These are phyloP conservation scores for Pezicula rhizophila DNA, from an alignment of 2,329 filamentous ascomycete species.

Conservation along the genomic window DNA sequence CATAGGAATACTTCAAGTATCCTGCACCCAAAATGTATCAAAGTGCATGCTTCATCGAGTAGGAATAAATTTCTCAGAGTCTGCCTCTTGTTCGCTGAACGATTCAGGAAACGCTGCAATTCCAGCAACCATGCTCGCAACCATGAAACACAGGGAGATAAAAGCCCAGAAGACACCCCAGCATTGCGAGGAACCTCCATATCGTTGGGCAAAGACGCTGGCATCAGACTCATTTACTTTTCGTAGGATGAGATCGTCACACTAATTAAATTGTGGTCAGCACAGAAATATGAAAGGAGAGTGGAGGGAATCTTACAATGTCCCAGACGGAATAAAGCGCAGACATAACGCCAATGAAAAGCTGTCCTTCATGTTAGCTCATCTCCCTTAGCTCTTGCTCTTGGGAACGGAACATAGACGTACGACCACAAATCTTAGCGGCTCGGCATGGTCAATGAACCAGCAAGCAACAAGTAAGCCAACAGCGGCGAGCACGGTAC, in stretches of 20 bases:
- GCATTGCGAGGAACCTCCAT: conserved; percentile 73
- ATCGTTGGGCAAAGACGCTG: conserved; percentile 70
- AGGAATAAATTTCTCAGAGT: conserved; percentile 59
- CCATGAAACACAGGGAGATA: conserved; percentile 67
- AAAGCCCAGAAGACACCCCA: conserved; percentile 77
- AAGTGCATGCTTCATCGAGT: conserved; percentile 8
- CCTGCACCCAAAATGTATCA: not conserved
- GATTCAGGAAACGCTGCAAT: conserved; percentile 71
- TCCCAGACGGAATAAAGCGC: conserved; percentile 79
- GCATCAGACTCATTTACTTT: conserved; percentile 78
- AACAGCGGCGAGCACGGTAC: conserved; percentile 63
- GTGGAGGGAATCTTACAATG: conserved; percentile 44
- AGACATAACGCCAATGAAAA: conserved; percentile 80
- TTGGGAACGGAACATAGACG: conserved; percentile 22
- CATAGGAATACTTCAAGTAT: not conserved
- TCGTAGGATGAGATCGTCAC: conserved; percentile 72
- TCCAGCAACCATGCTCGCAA: conserved; percentile 65
- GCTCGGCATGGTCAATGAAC: conserved; percentile 73
- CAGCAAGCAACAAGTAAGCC: conserved; percentile 68
- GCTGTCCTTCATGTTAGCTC: conserved; percentile 28
- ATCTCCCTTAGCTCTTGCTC: not conserved
- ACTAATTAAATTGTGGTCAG: conserved; percentile 33
- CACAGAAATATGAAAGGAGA: not conserved
- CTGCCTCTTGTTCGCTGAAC: conserved; percentile 60
- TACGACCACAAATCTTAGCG: conserved; percentile 65